Percentiles rank a stretch among this genome's conserved stretches.
phyloP scores from a whole-genome alignment of 345 rosid species.

The Lenwebbia sp. region DNA sequence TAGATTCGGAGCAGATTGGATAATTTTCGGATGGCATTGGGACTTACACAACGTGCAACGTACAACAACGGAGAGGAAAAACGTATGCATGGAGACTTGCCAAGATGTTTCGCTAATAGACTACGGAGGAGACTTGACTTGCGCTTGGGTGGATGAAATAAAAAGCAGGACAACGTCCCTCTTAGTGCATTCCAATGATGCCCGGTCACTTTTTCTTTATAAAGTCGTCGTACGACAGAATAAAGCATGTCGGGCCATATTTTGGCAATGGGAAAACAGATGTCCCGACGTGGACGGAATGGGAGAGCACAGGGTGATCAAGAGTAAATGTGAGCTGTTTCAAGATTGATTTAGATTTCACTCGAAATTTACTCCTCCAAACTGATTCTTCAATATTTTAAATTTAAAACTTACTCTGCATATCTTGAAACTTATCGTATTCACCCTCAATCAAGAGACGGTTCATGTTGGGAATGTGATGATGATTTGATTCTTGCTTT shows the following conservation, averaged over 20 bases:
- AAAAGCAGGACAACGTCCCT: not conserved
- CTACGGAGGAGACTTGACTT: not conserved
- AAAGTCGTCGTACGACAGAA: not conserved
- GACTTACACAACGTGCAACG: not conserved
- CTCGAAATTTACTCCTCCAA: no score
- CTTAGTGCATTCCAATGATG: not conserved
- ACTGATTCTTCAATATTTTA: no score
- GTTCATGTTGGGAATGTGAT: no score
- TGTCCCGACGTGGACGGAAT: fast-evolving
- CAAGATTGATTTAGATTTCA: no score
- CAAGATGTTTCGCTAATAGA: not conserved
- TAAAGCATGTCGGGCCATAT: not conserved
- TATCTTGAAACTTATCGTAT: no score
- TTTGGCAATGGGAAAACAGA: not conserved
- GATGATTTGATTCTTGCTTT: no score
- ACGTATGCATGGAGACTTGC: not conserved
- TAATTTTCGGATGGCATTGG: not conserved
- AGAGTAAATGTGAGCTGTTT: no score
- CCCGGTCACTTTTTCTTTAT: fast-evolving
- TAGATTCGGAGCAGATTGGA: fast-evolving
- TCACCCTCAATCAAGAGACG: no score
- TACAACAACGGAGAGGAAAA: not conserved
- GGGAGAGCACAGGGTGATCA: no score
- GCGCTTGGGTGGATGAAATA: not conserved
- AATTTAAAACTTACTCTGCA: no score